Base-by-base conservation (phyloP, 768 basidiomycete species). In the Trichaptum fuscoviolaceum region DNA sequence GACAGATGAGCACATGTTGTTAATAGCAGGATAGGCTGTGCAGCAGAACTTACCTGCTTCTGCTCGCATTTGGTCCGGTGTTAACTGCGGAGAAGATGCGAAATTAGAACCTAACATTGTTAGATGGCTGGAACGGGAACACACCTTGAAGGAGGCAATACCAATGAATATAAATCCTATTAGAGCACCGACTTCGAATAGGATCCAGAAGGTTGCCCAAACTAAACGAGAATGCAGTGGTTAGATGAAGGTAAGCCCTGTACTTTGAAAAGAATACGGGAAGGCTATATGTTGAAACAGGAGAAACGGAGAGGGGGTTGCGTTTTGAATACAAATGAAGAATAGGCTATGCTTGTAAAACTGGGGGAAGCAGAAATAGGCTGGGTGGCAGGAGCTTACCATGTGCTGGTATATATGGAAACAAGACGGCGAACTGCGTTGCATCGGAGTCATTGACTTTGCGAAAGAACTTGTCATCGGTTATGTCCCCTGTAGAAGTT, bases 361-460 rank as follows among this genome's bases (percentile, higher is more conserved):
- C 25, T 10, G 34, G 24, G 8, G n/a, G 42, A 2, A 6, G 42
- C 12, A 35, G 0, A 18, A 42, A 62, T 58, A 57, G 20, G 52
- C 10, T n/a, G 35, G 12, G 7, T 24, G 25, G 36, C 18, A n/a
- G 30, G 34, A 15, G 75, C 85, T 67, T 76, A 92, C 93, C 76
- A 72, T 94, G 91, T n/a, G 91, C 83, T 57, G 85, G 82, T 64
- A 92, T 81, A 7, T 78, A 75, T 20, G 91, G 91, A 76, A 82
- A 94, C 63, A 98, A 74, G 59, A 94, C 78, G 20, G 85, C 78
- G 73, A 94, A 96, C 72, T 98, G 95, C 1, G 94, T 93, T 67
- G 92, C 92, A 73, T 96, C 95, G 1, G 93, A 95, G 72, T 95
- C 92, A 72, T 96, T 96, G 27, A 88, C 84, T 80, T 96, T 96